These are phyloP conservation scores for Xylaria multiplex DNA, from an alignment of 2,329 filamentous ascomycete genomes.

Conservation along the genomic window DNA sequence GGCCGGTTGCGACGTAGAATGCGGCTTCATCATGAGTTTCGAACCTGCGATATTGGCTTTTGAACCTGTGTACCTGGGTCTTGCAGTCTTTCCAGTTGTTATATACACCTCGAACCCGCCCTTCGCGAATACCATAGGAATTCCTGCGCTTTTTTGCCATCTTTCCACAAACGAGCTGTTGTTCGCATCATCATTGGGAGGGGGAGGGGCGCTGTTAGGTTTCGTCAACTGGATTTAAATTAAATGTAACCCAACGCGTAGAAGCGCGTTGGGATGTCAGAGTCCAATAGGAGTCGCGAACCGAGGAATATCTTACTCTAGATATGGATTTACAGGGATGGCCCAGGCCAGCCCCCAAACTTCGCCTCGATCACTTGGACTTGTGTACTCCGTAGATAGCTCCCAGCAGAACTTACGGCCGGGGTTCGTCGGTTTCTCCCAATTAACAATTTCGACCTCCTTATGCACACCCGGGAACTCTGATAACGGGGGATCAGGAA, in stretches of 20 bases:
- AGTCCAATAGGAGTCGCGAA: too few relatives aligned
- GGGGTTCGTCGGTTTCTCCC: too few relatives aligned
- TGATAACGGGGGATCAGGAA: too few relatives aligned
- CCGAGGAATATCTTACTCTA: too few relatives aligned
- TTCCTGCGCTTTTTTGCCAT: slow-evolving; percentile 20
- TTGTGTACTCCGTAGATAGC: too few relatives aligned
- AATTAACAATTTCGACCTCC: too few relatives aligned
- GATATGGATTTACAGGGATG: neutral
- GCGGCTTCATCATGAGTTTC: slow-evolving; percentile 25
- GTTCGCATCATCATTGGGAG: too few relatives aligned
- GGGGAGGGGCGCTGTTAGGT: neutral
- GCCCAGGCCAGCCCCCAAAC: neutral
- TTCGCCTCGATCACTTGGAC: too few relatives aligned
- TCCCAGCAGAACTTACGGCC: too few relatives aligned
- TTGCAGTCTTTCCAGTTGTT: slow-evolving; percentile 36
- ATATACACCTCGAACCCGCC: slow-evolving; percentile 40
- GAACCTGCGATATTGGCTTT: slow-evolving; percentile 26
- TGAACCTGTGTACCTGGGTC: slow-evolving; percentile 24
- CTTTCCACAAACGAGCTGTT: neutral
- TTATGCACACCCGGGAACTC: too few relatives aligned
- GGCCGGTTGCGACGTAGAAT: slow-evolving; percentile 29
- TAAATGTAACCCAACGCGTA: neutral
- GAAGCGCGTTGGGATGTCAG: neutral
- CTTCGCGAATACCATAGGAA: slow-evolving; percentile 41
- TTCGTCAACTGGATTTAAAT: neutral